These are phyloP conservation scores for Fusarium sp. DNA, from an alignment of 2,329 filamentous ascomycete species.

Conservation along the genomic window DNA sequence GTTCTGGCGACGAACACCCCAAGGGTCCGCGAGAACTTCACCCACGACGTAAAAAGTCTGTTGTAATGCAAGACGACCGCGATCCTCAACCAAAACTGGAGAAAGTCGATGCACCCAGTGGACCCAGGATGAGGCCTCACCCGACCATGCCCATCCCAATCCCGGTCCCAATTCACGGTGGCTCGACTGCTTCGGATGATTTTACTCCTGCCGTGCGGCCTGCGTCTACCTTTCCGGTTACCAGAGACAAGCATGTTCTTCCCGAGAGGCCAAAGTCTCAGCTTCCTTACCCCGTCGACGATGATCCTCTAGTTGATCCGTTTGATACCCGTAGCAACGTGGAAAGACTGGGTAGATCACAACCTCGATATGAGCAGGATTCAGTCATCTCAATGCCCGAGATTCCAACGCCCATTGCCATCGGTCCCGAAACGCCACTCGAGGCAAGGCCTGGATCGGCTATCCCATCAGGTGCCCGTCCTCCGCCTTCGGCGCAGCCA, in stretches of 20 bases:
- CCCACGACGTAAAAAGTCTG: slow-evolving; percentile 50
- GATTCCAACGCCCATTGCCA: slow-evolving; percentile 40
- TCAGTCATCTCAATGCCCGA: slow-evolving; percentile 41
- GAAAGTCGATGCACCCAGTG: slow-evolving; percentile 36
- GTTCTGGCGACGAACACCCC: slow-evolving; percentile 55
- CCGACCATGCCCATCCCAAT: slow-evolving; percentile 51
- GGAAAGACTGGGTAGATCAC: slow-evolving; percentile 35
- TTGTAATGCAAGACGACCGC: slow-evolving; percentile 52
- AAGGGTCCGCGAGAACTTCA: slow-evolving; percentile 46
- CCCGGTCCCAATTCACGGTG: slow-evolving; percentile 32
- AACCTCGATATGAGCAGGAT: slow-evolving; percentile 36
- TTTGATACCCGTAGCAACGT: slow-evolving; percentile 35
- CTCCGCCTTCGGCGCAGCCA: slow-evolving; percentile 43
- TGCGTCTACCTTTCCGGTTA: slow-evolving; percentile 49
- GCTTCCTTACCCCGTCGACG: slow-evolving; percentile 55
- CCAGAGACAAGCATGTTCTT: slow-evolving; percentile 33
- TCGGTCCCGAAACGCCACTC: slow-evolving; percentile 40
- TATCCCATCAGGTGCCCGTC: slow-evolving; percentile 40
- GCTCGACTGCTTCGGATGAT: slow-evolving; percentile 33
- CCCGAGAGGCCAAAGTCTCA: slow-evolving; percentile 42
- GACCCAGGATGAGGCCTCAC: slow-evolving; percentile 50
- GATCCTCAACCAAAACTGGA: slow-evolving; percentile 41
- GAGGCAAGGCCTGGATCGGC: slow-evolving; percentile 37
- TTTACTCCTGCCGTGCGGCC: slow-evolving; percentile 37
- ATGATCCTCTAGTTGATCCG: slow-evolving; percentile 43